A percentile compares a stretch with the other conserved stretches of the same genome.
Evolutionary conservation across 129 eudicot genomes (phyloP).

Genomic region (Daucus carota): DNA sequence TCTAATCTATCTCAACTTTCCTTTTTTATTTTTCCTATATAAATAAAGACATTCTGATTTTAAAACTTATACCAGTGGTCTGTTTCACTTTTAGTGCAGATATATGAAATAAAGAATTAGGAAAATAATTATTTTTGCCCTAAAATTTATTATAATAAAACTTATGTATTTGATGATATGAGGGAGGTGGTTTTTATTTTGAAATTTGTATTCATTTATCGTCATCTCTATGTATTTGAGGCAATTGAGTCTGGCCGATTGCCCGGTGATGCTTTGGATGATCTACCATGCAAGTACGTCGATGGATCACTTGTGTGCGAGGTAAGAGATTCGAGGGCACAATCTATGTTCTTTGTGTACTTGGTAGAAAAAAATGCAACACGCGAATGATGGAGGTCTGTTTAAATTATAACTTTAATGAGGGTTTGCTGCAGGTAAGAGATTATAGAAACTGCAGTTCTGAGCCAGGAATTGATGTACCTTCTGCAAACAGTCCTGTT

Average conservation of each 20-base stretch:
- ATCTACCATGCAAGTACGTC: slow-evolving; percentile 79
- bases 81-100: not conserved
- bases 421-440: slow-evolving; percentile 51
- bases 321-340: slow-evolving; percentile 34
- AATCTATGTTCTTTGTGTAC: not conserved
- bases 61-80: not conserved
- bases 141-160: not conserved
- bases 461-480: slow-evolving; percentile 38
- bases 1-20: not conserved
- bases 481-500: slow-evolving; percentile 37
- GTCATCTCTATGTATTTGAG: slow-evolving; percentile 24
- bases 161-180: not conserved
- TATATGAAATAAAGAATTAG: not conserved
- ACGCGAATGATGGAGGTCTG: not conserved
- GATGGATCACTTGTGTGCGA: slow-evolving; percentile 76
- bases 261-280: slow-evolving; percentile 88
- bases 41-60: not conserved
- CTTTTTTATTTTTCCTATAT: not conserved
- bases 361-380: not conserved
- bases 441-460: slow-evolving; percentile 64
- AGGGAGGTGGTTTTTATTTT: not conserved
- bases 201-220: slow-evolving; percentile 1
- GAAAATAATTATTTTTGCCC: not conserved
- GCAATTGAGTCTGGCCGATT: slow-evolving; percentile 85
- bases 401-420: not conserved